phyloP scores from a whole-genome alignment of 2,329 filamentous ascomycete species.

The Colletotrichum echinochloae region DNA sequence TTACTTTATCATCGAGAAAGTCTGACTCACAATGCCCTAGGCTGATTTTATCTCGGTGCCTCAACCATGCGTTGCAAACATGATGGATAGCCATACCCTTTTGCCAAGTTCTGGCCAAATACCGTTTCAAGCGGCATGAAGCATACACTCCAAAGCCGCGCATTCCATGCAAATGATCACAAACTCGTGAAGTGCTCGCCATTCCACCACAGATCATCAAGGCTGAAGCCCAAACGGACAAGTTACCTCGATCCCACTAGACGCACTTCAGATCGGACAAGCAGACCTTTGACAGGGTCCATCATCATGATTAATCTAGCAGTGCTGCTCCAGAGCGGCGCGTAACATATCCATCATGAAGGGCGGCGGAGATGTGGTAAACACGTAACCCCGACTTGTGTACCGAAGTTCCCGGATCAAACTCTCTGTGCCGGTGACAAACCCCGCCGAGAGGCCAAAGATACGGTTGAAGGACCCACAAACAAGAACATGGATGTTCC shows the following conservation, averaged over 20 bases:
- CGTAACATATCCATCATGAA: constrained; percentile 38
- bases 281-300: not conserved
- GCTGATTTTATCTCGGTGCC: no score
- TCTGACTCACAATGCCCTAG: no score
- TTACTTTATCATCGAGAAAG: no score
- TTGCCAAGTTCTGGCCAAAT: no score
- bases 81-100: no score
- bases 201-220: no score
- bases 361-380: constrained; percentile 32
- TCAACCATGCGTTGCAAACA: no score
- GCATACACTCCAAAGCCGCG: no score
- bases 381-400: constrained; percentile 35
- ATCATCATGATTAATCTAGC: not conserved
- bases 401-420: constrained; percentile 37
- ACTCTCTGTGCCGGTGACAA: constrained; percentile 27
- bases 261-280: not conserved
- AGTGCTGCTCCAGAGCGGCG: constrained; percentile 6
- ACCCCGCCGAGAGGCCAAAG: constrained; percentile 29
- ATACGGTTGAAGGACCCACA: constrained; percentile 32
- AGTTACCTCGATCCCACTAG: no score
- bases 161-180: no score
- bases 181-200: rapidly evolving
- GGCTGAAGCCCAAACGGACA: no score
- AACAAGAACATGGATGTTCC: constrained; percentile 16
- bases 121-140: no score